Conservation (phyloP, 2,329 filamentous ascomycete genomes). For the Raffaelea albimanens region DNA sequence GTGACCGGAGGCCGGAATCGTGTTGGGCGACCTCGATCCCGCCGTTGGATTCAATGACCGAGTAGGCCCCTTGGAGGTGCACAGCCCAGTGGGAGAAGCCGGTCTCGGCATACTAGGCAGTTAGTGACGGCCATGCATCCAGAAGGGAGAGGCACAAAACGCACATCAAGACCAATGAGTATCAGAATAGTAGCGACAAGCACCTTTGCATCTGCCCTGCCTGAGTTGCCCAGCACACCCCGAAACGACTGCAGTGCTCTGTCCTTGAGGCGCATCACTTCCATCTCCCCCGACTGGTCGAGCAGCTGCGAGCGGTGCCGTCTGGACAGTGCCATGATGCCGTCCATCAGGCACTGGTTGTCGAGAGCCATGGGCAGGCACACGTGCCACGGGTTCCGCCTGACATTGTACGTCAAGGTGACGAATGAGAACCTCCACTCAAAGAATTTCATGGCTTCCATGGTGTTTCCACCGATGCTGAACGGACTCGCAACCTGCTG, state of each 20-base stretch:
- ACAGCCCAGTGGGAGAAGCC: neutral
- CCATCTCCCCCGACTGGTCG: neutral
- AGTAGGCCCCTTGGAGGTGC: neutral
- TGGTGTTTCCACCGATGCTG: neutral
- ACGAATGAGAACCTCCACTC: neutral
- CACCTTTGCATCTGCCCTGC: neutral
- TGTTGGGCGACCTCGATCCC: neutral
- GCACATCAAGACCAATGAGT: neutral
- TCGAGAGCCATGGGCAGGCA: conserved; percentile 2
- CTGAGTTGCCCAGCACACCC: neutral
- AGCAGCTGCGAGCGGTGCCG: neutral
- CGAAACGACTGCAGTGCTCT: neutral
- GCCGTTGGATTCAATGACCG: neutral
- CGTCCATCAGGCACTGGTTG: conserved; percentile 1
- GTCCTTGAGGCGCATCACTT: neutral
- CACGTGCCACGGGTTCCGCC: conserved; percentile 2
- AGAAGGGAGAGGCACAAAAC: neutral
- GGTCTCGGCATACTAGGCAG: neutral
- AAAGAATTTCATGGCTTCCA: neutral
- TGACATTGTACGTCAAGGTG: neutral
- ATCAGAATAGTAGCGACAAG: neutral
- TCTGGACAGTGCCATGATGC: conserved; percentile 1
- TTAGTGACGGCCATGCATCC: too few species aligned
- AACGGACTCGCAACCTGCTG: neutral
- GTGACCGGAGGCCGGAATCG: neutral